Conservation (phyloP, 163 green algal genomes). For the Prototheca wickerhamii region DNA sequence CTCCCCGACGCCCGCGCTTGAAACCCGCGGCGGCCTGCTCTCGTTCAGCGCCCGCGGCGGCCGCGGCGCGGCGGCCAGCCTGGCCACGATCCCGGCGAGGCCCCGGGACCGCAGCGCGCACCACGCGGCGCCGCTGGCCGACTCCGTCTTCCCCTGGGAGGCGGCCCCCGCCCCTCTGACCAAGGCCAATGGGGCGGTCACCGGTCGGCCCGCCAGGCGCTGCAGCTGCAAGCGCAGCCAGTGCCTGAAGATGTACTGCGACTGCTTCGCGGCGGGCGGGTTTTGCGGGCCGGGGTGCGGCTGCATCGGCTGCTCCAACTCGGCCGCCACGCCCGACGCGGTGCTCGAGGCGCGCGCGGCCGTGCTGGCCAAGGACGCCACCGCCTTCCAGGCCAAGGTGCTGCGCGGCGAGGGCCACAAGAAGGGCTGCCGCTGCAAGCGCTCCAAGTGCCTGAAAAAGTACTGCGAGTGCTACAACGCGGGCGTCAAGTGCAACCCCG, state of each 20-base stretch:
- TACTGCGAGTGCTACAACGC: slow-evolving; percentile 93
- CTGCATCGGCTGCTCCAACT: slow-evolving; percentile 65
- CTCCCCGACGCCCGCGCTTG: too few species aligned
- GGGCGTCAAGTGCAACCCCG: slow-evolving; percentile 50
- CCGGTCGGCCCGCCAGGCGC: slow-evolving; percentile 27
- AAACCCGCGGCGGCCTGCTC: background rate
- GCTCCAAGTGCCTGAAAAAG: slow-evolving; percentile 80
- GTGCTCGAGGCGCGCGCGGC: slow-evolving; percentile 33
- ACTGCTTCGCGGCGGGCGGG: slow-evolving; percentile 67
- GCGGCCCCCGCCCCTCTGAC: too few species aligned
- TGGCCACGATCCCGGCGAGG: background rate
- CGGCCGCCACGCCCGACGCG: slow-evolving; percentile 25
- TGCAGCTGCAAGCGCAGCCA: slow-evolving; percentile 89
- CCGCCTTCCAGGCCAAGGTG: slow-evolving; percentile 66
- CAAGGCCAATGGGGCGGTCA: slow-evolving; percentile 10
- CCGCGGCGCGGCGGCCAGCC: background rate
- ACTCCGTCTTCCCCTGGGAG: background rate
- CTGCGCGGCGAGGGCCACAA: slow-evolving; percentile 16
- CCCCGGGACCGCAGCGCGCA: background rate
- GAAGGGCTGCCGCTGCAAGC: slow-evolving; percentile 83
- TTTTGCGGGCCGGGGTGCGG: slow-evolving; percentile 57
- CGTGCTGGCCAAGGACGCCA: slow-evolving; percentile 53
- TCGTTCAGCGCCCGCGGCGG: background rate
- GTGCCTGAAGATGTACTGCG: slow-evolving; percentile 95
- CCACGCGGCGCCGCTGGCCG: background rate